Percentiles rank a stretch among this genome's conserved stretches.
Conservation (phyloP, 1,284 basidiomycete genomes). For the Leccinum insigne region DNA sequence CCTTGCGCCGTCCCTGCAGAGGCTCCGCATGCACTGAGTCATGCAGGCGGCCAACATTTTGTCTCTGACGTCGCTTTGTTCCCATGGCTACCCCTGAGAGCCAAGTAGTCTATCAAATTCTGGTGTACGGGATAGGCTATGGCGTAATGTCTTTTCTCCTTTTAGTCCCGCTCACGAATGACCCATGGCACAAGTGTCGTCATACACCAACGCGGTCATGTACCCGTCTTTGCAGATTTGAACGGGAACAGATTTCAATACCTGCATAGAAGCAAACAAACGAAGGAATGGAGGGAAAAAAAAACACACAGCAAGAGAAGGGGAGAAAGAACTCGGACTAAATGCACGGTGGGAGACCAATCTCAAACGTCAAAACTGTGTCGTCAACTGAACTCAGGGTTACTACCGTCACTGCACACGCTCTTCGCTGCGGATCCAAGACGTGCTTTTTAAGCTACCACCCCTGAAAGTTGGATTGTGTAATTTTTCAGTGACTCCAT, state of each 20-base stretch:
- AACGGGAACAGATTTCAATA: not conserved
- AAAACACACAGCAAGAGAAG: constrained; percentile 40
- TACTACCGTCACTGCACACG: constrained; percentile 38
- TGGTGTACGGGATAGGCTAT: not conserved
- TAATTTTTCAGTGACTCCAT: not conserved
- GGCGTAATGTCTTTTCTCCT: not conserved
- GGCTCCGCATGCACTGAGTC: constrained; percentile 54
- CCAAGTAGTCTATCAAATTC: not conserved
- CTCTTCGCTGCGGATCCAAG: not conserved
- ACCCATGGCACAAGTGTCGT: not conserved
- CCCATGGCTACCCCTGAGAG: constrained; percentile 36
- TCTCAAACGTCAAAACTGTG: constrained; percentile 53
- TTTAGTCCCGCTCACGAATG: not conserved
- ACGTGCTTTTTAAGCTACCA: constrained; percentile 46
- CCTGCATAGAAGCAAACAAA: constrained; percentile 43
- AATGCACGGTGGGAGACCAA: constrained; percentile 59
- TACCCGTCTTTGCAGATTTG: not conserved
- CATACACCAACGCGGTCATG: not conserved
- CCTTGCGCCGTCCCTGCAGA: constrained; percentile 15
- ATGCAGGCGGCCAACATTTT: constrained; percentile 53
- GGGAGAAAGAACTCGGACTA: constrained; percentile 53
- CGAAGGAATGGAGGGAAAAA: constrained; percentile 40
- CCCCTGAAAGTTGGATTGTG: constrained; percentile 53
- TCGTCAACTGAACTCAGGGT: constrained; percentile 63
- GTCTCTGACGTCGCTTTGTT: constrained; percentile 66